Evolutionary conservation across 176 grass and related monocot genomes (phyloP), one percentile per base, ranked within the genome.

Genomic region (Pontederia paniculata): DNA sequence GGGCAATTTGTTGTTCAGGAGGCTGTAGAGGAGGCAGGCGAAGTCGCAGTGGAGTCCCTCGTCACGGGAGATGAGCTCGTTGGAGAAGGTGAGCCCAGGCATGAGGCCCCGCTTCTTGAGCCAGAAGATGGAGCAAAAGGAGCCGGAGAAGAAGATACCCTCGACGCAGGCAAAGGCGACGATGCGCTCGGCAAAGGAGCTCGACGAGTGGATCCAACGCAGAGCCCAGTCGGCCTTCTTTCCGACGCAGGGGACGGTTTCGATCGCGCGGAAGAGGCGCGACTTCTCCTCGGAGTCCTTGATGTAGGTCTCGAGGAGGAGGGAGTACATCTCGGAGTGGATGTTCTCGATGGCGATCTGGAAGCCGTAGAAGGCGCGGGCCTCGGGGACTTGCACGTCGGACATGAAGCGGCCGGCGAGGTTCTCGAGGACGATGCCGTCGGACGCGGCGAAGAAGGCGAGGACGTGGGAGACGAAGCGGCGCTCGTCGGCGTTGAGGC

Each of bases 281-380:
- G 68, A 58, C 48, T 89, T 89, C 56, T 89, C 91, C 13, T n/a
- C 64, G 16, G 23, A 70, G 19, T 96, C 82, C 51, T 79, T 84
- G 71, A 96, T 79, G 60, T 89, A 96, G 12, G 86, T 87, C 49
- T 96, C 91, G 9, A 96, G 71, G 45, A 89, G 71, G 10, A 89
- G 82, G 3, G 86, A 89, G 61, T 96, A 96, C 59, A 85, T 96
- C 76, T 96, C 91, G 0, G 91, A 97, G 77, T 97, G 91, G 71
- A 97, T 97, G 70, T 90, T 97, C 74, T 97, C 91, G 51, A 97
- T 89, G 63, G 91, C 91, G 45, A 97, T 89, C 71, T 88, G 91
- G 63, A 97, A 97, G 2, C 86, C 91, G 67, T 97, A 97, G 65
- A 97, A 97, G 46, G 86, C 91, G 0, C 86, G 79, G 0, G 83